These are phyloP conservation scores for Acaromyces ingoldii DNA, from an alignment of 1,284 basidiomycete genomes.

Conservation along the genomic window DNA sequence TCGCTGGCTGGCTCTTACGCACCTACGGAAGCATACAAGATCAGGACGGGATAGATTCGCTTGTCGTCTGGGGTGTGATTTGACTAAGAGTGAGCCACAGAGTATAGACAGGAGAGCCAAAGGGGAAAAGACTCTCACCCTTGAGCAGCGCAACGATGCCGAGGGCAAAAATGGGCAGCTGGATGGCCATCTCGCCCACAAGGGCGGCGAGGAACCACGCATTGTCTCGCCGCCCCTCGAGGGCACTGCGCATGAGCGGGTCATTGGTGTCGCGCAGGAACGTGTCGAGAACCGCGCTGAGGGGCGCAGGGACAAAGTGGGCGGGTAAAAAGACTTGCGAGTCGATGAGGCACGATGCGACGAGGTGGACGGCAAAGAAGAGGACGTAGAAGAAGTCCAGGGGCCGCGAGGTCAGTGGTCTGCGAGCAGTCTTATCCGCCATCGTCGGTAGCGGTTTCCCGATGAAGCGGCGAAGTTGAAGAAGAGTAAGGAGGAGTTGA, in stretches of 20 bases:
- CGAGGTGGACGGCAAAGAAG: constrained; percentile 30
- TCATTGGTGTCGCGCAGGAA: constrained; percentile 23
- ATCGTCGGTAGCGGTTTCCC: too few species aligned
- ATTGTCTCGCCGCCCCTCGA: constrained; percentile 10
- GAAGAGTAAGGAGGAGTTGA: too few species aligned
- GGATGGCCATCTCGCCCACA: constrained; percentile 24
- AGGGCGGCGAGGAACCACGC: constrained; percentile 31
- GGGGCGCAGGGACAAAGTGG: constrained; percentile 16
- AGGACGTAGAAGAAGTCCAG: constrained; percentile 26
- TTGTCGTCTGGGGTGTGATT: constrained; percentile 21
- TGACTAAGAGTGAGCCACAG: not conserved
- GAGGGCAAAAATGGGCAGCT: constrained; percentile 28
- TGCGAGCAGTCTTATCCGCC: too few species aligned
- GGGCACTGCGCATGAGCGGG: constrained; percentile 18
- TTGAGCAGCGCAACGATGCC: constrained; percentile 19
- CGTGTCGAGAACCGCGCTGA: constrained; percentile 19
- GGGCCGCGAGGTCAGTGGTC: constrained; percentile 9
- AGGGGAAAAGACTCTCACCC: constrained; percentile 15
- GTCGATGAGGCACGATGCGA: constrained; percentile 26
- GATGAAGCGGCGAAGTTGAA: too few species aligned
- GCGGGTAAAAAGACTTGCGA: constrained; percentile 26
- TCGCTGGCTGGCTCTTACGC: not conserved
- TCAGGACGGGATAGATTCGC: constrained; percentile 27
- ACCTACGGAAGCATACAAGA: constrained; percentile 28
- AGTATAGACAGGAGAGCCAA: not conserved